Evolutionary conservation across 2,329 filamentous ascomycete species (phyloP).

Genomic region (Akanthomyces uredinophilus): DNA sequence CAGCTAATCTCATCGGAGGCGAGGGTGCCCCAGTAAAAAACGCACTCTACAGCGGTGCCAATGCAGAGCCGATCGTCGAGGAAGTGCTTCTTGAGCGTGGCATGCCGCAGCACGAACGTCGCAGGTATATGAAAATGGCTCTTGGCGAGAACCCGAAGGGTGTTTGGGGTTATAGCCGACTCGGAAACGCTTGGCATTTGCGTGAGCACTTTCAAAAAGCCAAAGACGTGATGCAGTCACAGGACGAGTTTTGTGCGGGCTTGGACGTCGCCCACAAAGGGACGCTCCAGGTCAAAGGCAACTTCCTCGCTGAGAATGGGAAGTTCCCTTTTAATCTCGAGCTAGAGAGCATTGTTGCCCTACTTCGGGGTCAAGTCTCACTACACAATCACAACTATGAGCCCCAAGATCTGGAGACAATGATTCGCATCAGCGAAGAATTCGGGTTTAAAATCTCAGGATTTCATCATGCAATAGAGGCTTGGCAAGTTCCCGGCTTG

Average conservation of each 20-base stretch:
- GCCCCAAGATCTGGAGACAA: conserved; percentile 38
- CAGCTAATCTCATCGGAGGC: conserved; percentile 41
- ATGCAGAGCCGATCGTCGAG: conserved; percentile 35
- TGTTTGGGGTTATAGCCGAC: conserved; percentile 33
- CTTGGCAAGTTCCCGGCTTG: conserved; percentile 36
- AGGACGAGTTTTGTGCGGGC: conserved; percentile 27
- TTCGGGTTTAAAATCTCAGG: conserved; percentile 37
- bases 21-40: conserved; percentile 40
- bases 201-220: conserved; percentile 35
- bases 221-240: conserved; percentile 29
- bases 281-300: conserved; percentile 9
- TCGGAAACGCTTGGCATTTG: conserved; percentile 36
- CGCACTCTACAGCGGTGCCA: conserved; percentile 26
- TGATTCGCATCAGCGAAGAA: conserved; percentile 37
- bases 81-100: conserved; percentile 38
- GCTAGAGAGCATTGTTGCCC: conserved; percentile 35
- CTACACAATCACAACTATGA: conserved; percentile 43
- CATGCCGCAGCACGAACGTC: conserved; percentile 26
- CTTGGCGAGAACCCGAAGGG: conserved; percentile 41
- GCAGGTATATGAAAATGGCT: conserved; percentile 41
- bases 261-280: neutral
- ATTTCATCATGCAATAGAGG: conserved; percentile 37
- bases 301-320: conserved; percentile 20
- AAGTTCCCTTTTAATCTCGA: conserved; percentile 31
- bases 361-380: conserved; percentile 36